These are phyloP conservation scores for Peronospora belbahrii DNA, from an alignment of 352 stramenopile species.

Conservation along the genomic window DNA sequence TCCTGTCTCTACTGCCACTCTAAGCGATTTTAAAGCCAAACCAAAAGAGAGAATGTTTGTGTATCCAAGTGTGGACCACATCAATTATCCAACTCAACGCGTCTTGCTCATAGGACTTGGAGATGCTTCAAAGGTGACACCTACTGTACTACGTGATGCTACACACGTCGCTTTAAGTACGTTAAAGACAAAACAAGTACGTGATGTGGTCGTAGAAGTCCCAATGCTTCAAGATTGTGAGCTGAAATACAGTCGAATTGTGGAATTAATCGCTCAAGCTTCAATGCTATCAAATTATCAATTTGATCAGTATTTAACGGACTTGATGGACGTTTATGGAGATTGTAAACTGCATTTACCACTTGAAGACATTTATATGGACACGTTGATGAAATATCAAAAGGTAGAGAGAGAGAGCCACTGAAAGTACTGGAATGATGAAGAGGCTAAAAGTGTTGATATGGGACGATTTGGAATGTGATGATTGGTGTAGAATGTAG, in stretches of 20 bases:
- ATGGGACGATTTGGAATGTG: background rate
- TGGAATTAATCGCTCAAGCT: constrained; percentile 63
- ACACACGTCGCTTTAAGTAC: constrained; percentile 52
- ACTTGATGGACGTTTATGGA: constrained; percentile 44
- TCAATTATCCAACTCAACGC: constrained; percentile 31
- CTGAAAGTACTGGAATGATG: too few species aligned
- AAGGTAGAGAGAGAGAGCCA: constrained; percentile 30
- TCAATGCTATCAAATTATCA: constrained; percentile 84
- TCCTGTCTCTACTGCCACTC: constrained; percentile 45
- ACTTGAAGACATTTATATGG: constrained; percentile 56
- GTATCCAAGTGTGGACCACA: constrained; percentile 47
- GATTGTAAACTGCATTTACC: constrained; percentile 62
- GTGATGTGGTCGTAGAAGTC: constrained; percentile 48
- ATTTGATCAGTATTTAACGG: constrained; percentile 76
- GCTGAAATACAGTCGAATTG: constrained; percentile 35
- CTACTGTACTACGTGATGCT: constrained; percentile 54
- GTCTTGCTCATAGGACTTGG: constrained; percentile 74
- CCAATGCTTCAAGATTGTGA: constrained; percentile 26
- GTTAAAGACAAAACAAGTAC: constrained; percentile 44
- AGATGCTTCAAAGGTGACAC: constrained; percentile 52
- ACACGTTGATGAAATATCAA: constrained; percentile 47
- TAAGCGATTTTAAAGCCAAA: constrained; percentile 61
- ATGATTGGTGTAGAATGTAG: constrained; percentile 36
- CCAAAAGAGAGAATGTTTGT: constrained; percentile 62
- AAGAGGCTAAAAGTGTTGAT: background rate